Base-by-base conservation (phyloP, 2,329 filamentous ascomycete species). In the Bipolaris sorokiniana region DNA sequence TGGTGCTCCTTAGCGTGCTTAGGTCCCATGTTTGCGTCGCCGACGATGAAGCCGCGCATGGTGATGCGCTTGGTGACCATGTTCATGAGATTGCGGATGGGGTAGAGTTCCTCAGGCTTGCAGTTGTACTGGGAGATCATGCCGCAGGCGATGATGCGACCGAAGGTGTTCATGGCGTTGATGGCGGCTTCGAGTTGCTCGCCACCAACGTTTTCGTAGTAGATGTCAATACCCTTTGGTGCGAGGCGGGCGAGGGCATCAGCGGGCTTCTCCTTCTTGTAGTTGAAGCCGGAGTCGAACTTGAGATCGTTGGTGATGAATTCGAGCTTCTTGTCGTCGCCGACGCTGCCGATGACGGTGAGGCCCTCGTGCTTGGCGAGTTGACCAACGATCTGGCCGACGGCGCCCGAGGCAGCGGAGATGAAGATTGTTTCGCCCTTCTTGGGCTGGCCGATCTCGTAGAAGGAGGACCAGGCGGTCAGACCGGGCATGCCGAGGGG, bases 361-460 rank as follows among this genome's bases (percentile, higher is more conserved):
- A 95, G 77, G 2, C 91, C 91, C 76, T 93, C 88, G 59, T 88
- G 86, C 83, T 94, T 94, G 59, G 90, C 91, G 42, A 96, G 78
- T 78, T 95, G 91, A 5, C 91, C 91, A 18, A 95, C 91, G 7
- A 95, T 75, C 76, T 93, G 89, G 3, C 92, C 91, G 3, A 96
- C 91, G 1, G 90, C 91, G 28, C 92, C 91, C 3, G 88, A 89
- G 0, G 91, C 91, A 3, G 90, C 88, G 56, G 87, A 90, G 65
- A 96, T 83, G 76, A 94, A 92, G 70, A 96, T 91, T 37, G 90
- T 93, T 77, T 92, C 88, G 41, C 88, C 89, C 77, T 88, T 86
- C 80, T 90, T 86, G 22, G 90, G 89, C 79, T 88, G 81, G 4
- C 89, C 90, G 52, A 92, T 90, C 62, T 88, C 87, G 75, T 91